phyloP scores from a whole-genome alignment of 441 rosid genomes.

The Populus hybrid region DNA sequence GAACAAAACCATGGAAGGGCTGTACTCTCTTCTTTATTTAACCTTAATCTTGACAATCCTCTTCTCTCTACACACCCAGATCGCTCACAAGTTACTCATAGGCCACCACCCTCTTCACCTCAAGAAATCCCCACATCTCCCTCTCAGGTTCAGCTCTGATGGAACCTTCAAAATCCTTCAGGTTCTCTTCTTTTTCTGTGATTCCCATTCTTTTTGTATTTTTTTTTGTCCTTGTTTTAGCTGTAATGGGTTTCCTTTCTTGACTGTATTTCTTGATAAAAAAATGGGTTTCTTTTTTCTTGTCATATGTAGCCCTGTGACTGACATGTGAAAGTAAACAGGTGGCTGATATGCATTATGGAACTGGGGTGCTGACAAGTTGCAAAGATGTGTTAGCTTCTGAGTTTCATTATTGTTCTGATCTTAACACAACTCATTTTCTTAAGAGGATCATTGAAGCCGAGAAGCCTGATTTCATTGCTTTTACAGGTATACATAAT shows the following conservation, averaged over 20 bases:
- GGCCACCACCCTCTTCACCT: slow-evolving; percentile 38
- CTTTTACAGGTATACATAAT: slow-evolving; percentile 58
- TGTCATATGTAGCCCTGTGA: background rate
- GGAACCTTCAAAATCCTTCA: slow-evolving; percentile 93
- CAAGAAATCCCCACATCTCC: slow-evolving; percentile 58
- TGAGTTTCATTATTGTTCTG: slow-evolving; percentile 65
- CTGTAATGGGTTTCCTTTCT: background rate
- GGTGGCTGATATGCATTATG: slow-evolving; percentile 95
- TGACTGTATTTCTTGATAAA: no score
- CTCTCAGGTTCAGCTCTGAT: slow-evolving; percentile 70
- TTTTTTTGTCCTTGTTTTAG: background rate
- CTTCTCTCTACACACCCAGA: slow-evolving; percentile 39
- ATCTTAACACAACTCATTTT: slow-evolving; percentile 78
- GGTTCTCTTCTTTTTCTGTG: slow-evolving; percentile 29
- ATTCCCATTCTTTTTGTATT: background rate
- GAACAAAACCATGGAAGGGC: slow-evolving; percentile 23
- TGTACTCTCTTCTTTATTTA: slow-evolving; percentile 41
- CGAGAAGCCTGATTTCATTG: slow-evolving; percentile 79
- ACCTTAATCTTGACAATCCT: slow-evolving; percentile 34
- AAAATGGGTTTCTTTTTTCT: background rate
- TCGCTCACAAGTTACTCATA: slow-evolving; percentile 37
- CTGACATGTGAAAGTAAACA: slow-evolving; percentile 1
- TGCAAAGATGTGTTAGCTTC: slow-evolving; percentile 69
- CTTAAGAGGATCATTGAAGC: slow-evolving; percentile 61
- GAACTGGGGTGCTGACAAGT: slow-evolving; percentile 60